Base-by-base conservation (phyloP, 2,329 filamentous ascomycete genomes). In the Aotearoamyces nothofagi region DNA sequence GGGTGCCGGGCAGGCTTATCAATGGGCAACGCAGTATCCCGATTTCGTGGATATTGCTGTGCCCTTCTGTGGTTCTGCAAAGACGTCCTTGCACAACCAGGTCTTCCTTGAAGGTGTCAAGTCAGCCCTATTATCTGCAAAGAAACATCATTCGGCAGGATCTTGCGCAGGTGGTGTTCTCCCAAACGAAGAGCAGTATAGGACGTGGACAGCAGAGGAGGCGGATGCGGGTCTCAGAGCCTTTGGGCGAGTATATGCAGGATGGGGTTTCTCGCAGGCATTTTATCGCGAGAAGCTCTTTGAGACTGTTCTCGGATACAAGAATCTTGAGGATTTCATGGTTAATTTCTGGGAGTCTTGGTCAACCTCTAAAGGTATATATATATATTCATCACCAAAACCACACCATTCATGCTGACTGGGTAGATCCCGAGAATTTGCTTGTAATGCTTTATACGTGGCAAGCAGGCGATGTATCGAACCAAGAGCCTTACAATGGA, bases 231-330 rank as follows among this genome's bases (percentile, higher is more conserved):
- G 69, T 0, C 45, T 87, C 22, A 83, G 76, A 43, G 79, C 80
- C 0, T 66, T 87, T 32, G 78, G 66, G 0, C 62, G 78, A 24
- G 79, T 73, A 0, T 90, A 90, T 50, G 78, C 80, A 1, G 80
- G 79, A 1, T 90, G 72, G 79, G 80, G 81, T 0, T 79, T 87
- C 42, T 78, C 71, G 29, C 79, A 86, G 43, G 64, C 77, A 0
- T 87, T 86, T 43, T 87, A 87, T 43, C 64, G 80, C 1, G 59
- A 81, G 39, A 73, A 63, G 45, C 34, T 81, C n/a, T 76, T 76
- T 46, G 67, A 79, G 46, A 71, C 51, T 2, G 56, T 46, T 1
- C 60, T 84, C 6, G 74, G 75, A 0, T 82, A 64, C 42, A 70
- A 71, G 38, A 58, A 69, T 31, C 57, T 86, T 2, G 78, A 84